These are phyloP conservation scores for Oryza glaberrima DNA, from an alignment of 176 grass and related monocot species.

Conservation along the genomic window DNA sequence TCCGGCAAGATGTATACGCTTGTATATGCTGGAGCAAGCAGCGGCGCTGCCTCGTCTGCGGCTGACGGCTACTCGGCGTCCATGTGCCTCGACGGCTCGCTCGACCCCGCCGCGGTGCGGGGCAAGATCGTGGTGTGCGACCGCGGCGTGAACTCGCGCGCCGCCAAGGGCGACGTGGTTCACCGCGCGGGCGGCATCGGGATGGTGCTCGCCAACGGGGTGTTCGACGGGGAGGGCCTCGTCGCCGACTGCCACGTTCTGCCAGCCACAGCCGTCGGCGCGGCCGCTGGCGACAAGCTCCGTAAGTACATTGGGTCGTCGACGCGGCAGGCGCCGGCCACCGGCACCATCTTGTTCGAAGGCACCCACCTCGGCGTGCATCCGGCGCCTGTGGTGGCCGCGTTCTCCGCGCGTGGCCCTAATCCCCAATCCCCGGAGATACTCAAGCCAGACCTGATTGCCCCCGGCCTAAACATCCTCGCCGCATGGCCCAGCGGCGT, in stretches of 20 bases:
- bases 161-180: slow-evolving; percentile 86
- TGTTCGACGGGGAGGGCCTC: slow-evolving; percentile 90
- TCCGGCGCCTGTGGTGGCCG: slow-evolving; percentile 84
- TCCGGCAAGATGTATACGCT: slow-evolving; percentile 68
- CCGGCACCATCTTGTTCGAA: slow-evolving; percentile 80
- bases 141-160: slow-evolving; percentile 82
- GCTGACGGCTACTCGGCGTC: slow-evolving; percentile 79
- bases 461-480: slow-evolving; percentile 89
- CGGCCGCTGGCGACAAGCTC: slow-evolving; percentile 59
- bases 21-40: slow-evolving; percentile 61
- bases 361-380: slow-evolving; percentile 85
- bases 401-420: slow-evolving; percentile 88
- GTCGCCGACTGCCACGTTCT: slow-evolving; percentile 94
- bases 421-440: slow-evolving; percentile 88
- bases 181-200: slow-evolving; percentile 68
- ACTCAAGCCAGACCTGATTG: slow-evolving; percentile 84
- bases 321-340: slow-evolving; percentile 51
- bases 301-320: slow-evolving; percentile 75
- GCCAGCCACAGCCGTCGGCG: slow-evolving; percentile 76
- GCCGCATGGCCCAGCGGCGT: slow-evolving; percentile 83
- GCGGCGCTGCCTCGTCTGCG: slow-evolving; percentile 37
- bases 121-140: slow-evolving; percentile 89
- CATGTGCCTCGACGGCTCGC: slow-evolving; percentile 85
- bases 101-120: slow-evolving; percentile 58
- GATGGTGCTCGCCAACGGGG: slow-evolving; percentile 91